phyloP scores from a whole-genome alignment of 2,329 filamentous ascomycete genomes.

The Ceratocystis alfenasii region DNA sequence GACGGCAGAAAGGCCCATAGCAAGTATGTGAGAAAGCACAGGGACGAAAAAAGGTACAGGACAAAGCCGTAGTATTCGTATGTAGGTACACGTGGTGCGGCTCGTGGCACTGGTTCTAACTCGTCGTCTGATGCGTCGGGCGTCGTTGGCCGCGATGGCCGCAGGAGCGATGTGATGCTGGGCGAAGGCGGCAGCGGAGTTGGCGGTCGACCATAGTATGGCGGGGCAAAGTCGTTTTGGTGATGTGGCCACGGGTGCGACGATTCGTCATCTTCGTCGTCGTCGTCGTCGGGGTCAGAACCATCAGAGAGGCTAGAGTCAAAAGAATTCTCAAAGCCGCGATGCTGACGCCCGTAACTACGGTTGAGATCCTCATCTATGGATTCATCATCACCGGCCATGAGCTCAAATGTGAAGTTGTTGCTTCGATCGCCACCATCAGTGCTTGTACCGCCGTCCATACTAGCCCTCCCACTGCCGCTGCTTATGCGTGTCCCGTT shows the following conservation, averaged over 20 bases:
- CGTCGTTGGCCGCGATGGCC: constrained; percentile 82
- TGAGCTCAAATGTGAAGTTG: constrained; percentile 10
- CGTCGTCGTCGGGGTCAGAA: not conserved
- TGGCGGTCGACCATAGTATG: constrained; percentile 95
- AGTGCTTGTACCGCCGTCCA: not conserved
- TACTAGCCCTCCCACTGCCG: not conserved
- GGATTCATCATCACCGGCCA: constrained; percentile 9
- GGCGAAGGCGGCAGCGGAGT: constrained; percentile 88
- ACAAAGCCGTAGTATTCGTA: constrained; percentile 99
- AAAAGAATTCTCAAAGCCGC: constrained; percentile 5
- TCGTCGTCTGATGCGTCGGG: constrained; percentile 88
- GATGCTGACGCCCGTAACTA: not conserved
- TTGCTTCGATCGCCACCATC: not conserved
- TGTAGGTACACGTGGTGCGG: constrained; percentile 89
- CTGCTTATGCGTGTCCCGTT: constrained; percentile 4
- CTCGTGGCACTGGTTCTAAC: constrained; percentile 61
- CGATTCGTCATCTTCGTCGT: constrained; percentile 24
- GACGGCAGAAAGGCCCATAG: constrained; percentile 85
- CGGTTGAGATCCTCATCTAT: not conserved
- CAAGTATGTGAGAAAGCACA: constrained; percentile 62
- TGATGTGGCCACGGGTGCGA: constrained; percentile 36
- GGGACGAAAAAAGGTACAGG: constrained; percentile 76
- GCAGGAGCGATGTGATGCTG: constrained; percentile 79
- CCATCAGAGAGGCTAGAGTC: constrained; percentile 6
- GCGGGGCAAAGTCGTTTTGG: constrained; percentile 55